Percentiles rank a stretch among this genome's conserved stretches.
These are phyloP conservation scores for Botrytis squamosa DNA, from an alignment of 2,329 filamentous ascomycete species.

Conservation along the genomic window DNA sequence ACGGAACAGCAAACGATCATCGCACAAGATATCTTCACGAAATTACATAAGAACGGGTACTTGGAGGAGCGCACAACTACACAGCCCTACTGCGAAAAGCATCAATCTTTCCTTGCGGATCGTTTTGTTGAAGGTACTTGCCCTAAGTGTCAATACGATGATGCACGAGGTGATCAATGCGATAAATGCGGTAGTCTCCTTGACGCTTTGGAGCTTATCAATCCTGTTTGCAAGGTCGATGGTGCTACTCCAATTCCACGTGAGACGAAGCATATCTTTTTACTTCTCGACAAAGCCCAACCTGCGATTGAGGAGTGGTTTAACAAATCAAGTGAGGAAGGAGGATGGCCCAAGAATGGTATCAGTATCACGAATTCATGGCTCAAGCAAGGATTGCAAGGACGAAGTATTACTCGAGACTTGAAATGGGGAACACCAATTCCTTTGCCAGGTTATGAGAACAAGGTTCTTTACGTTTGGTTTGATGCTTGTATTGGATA, in stretches of 20 bases:
- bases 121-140: slow-evolving; percentile 81
- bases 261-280: slow-evolving; percentile 86
- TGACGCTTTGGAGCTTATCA: slow-evolving; percentile 65
- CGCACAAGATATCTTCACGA: slow-evolving; percentile 83
- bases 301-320: slow-evolving; percentile 76
- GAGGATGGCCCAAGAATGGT: slow-evolving; percentile 74
- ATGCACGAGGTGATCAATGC: slow-evolving; percentile 72
- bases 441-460: slow-evolving; percentile 59
- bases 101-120: slow-evolving; percentile 77
- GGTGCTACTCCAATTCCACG: slow-evolving; percentile 74
- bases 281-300: slow-evolving; percentile 83
- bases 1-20: slow-evolving; percentile 89
- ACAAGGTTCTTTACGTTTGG: slow-evolving; percentile 82
- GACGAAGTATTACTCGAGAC: slow-evolving; percentile 87
- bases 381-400: slow-evolving; percentile 80
- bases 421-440: slow-evolving; percentile 75
- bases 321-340: slow-evolving; percentile 67
- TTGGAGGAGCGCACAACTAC: slow-evolving; percentile 82
- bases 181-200: slow-evolving; percentile 67
- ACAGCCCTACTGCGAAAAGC: slow-evolving; percentile 85
- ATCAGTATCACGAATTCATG: slow-evolving; percentile 75
- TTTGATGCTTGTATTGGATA: slow-evolving; percentile 94
- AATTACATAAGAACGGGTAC: slow-evolving; percentile 85
- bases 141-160: slow-evolving; percentile 68
- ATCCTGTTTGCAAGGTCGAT: slow-evolving; percentile 89